Evolutionary conservation across 2,329 filamentous ascomycete genomes (phyloP).

Genomic region (Stachybotrys chartarum): DNA sequence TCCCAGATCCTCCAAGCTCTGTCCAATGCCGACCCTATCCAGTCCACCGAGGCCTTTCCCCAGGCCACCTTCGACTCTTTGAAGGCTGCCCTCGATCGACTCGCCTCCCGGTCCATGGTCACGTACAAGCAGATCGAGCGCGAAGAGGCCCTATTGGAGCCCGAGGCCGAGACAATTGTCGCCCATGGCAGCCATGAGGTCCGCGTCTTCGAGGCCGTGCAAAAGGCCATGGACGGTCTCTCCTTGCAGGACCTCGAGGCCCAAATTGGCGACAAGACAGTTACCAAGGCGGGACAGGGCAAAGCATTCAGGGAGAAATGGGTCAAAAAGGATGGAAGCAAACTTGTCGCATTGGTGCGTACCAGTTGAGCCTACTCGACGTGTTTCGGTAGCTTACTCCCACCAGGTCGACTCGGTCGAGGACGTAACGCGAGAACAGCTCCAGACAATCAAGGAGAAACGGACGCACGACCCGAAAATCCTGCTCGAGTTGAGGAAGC

Average conservation of each 20-base stretch:
- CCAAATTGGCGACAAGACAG: slow-evolving; percentile 64
- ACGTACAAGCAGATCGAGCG: slow-evolving; percentile 75
- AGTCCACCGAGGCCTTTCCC: slow-evolving; percentile 65
- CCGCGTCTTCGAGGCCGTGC: slow-evolving; percentile 70
- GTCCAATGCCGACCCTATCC: slow-evolving; percentile 54
- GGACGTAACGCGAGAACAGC: slow-evolving; percentile 70
- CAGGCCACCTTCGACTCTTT: slow-evolving; percentile 57
- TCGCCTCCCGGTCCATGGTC: slow-evolving; percentile 80
- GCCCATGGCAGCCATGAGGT: slow-evolving; percentile 75
- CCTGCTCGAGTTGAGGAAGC: slow-evolving; percentile 78
- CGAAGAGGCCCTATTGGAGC: slow-evolving; percentile 70
- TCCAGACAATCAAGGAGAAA: slow-evolving; percentile 65
- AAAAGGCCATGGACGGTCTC: slow-evolving; percentile 68
- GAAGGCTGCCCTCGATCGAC: slow-evolving; percentile 82
- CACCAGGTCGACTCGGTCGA: slow-evolving; percentile 61
- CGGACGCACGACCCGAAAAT: slow-evolving; percentile 69
- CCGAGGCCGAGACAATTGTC: slow-evolving; percentile 65
- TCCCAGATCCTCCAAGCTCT: slow-evolving; percentile 60
- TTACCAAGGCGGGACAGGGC: slow-evolving; percentile 79
- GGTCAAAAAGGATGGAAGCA: slow-evolving; percentile 53
- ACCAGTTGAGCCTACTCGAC: background rate
- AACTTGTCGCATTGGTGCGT: slow-evolving; percentile 43
- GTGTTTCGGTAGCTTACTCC: background rate
- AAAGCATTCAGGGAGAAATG: slow-evolving; percentile 84
- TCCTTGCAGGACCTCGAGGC: slow-evolving; percentile 68